phyloP scores from a whole-genome alignment of 306 rosid species.

The Castanea sativa region DNA sequence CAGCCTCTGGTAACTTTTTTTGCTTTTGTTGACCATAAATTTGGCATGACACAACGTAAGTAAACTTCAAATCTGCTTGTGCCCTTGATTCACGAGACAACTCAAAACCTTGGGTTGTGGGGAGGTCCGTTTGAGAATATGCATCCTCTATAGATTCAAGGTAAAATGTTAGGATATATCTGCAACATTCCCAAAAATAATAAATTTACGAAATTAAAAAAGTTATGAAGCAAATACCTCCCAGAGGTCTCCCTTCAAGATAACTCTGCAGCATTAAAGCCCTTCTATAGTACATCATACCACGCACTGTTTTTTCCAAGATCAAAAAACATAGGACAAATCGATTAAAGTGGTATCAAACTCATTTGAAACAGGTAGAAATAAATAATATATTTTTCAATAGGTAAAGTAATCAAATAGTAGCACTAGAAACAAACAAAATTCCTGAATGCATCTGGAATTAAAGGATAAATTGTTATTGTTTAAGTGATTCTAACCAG shows the following conservation, averaged over 20 bases:
- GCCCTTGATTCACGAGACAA: constrained; percentile 82
- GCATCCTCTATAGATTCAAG: constrained; percentile 42
- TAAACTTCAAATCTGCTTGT: constrained; percentile 92
- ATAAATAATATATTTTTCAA: background rate
- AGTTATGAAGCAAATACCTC: constrained; percentile 56
- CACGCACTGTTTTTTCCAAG: constrained; percentile 71
- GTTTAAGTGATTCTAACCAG: constrained; percentile 50
- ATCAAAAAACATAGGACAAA: constrained; percentile 15
- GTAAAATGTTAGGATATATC: constrained; percentile 24
- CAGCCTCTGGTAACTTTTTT: constrained; percentile 68
- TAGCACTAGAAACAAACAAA: background rate
- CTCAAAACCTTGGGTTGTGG: constrained; percentile 77
- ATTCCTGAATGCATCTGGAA: constrained; percentile 5
- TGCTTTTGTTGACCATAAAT: constrained; percentile 98
- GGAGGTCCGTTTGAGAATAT: constrained; percentile 51
- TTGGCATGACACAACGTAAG: constrained; percentile 99
- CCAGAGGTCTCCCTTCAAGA: constrained; percentile 67
- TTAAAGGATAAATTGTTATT: background rate
- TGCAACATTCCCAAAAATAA: background rate
- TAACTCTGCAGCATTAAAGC: constrained; percentile 95
- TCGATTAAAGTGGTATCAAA: background rate
- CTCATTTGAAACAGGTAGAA: background rate
- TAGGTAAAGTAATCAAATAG: too few relatives aligned
- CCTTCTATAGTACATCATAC: constrained; percentile 98
- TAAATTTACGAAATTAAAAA: constrained; percentile 11